Evolutionary conservation across 352 stramenopile species (phyloP), one percentile per base, ranked within the genome.

Genomic region (Pythium dissimile): DNA sequence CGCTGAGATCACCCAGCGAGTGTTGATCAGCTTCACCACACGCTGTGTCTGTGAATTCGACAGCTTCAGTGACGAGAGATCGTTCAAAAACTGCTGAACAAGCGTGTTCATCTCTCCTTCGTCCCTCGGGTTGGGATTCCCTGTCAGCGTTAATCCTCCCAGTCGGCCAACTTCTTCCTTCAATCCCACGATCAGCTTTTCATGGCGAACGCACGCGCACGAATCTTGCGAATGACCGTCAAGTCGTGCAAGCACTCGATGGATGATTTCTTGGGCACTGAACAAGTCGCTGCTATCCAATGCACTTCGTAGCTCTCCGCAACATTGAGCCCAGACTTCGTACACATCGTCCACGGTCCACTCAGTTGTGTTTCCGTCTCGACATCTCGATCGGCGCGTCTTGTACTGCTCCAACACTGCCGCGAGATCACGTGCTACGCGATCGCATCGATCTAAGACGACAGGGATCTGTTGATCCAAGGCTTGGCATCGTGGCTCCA

Each of bases 11-110:
- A 66, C 44, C 47, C 60, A 67, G 9, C 43, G 42, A 31, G 15
- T 26, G 45, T 28, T 49, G 16, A 59, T 48, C 27, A 68, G 28
- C 42, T 60, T 63, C 12, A 68, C 41, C 11, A 63, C 49, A 26
- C 54, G 44, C 21, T 68, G 61, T 12, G 46, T 68, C 42, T 68
- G 61, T 7, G 61, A 62, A 15, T 68, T 68, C 23, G 61, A 68
- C 13, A 68, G 16, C 54, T 68, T 68, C 53, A 68, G 54, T 21
- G 34, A 32, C 16, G 41, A 48, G 11, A 59, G n/a, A 12, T 37
- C 30, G n/a, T 26, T 35, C 21, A 59, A 44, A 30, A 67, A 59
- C 9, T 54, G 37, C 16, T 66, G 43, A 1, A 61, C 59, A 5
- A 34, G 18, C 2, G 9, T 23, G 18, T 51, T 43, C 5, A 66